Evolutionary conservation across 108 stramenopile genomes (phyloP).

Genomic region (Conticribra guillardii): DNA sequence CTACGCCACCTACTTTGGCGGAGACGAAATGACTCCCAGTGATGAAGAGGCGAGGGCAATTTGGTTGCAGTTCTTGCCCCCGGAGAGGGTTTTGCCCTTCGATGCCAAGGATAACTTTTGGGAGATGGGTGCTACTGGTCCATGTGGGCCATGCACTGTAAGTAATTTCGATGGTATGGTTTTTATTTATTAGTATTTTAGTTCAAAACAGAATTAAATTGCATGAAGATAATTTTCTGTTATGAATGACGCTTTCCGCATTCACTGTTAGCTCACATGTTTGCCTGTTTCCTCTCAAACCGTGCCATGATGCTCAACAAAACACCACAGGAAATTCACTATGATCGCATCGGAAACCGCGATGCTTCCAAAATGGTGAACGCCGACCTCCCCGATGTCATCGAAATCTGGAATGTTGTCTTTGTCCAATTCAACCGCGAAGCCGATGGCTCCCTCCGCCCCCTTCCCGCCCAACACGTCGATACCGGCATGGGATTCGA

Average conservation of each 20-base stretch:
- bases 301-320: no score
- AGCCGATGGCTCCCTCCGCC: conserved; percentile 80
- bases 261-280: no score
- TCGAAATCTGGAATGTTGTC: conserved; percentile 99
- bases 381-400: conserved; percentile 94
- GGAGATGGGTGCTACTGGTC: conserved; percentile 99
- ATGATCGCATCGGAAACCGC: conserved; percentile 98
- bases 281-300: no score
- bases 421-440: conserved; percentile 99
- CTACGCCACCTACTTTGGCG: conserved; percentile 99
- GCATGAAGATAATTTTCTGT: no score
- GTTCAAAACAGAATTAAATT: no score
- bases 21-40: conserved; percentile 87
- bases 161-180: conserved; percentile 24
- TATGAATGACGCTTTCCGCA: no score
- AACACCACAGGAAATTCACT: conserved; percentile 97
- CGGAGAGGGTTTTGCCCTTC: conserved; percentile 93
- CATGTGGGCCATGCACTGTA: conserved; percentile 97
- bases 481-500: conserved; percentile 99
- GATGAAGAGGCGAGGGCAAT: conserved; percentile 92
- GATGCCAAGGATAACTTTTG: conserved; percentile 98
- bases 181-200: no score
- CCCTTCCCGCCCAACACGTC: conserved; percentile 95
- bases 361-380: conserved; percentile 95
- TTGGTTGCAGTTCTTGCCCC: conserved; percentile 94